phyloP scores from a whole-genome alignment of 106 monocot species.

The Apostasia ramifera region DNA sequence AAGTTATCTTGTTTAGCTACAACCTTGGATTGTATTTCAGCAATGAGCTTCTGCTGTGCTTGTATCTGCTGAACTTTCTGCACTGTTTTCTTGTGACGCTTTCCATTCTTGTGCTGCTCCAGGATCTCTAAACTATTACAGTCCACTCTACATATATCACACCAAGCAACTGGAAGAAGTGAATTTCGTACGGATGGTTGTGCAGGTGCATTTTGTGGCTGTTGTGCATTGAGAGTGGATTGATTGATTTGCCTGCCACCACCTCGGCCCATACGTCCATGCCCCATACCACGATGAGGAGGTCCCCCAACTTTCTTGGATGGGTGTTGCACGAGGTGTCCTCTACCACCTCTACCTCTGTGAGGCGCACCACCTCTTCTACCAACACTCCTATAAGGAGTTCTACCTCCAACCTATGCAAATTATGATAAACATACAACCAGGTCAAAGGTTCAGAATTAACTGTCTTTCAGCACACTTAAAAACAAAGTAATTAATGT shows the following conservation, averaged over 20 bases:
- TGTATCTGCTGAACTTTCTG: slow-evolving; percentile 43
- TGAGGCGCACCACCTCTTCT: slow-evolving; percentile 18
- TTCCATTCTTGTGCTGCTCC: slow-evolving; percentile 78
- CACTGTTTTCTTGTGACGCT: slow-evolving; percentile 57
- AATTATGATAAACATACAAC: no score
- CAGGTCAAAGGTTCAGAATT: no score
- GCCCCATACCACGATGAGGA: slow-evolving; percentile 12
- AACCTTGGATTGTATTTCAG: slow-evolving; percentile 24
- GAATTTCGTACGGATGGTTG: slow-evolving; percentile 3
- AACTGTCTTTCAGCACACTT: no score
- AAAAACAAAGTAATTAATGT: no score
- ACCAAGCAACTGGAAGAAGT: slow-evolving; percentile 41
- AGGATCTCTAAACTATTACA: slow-evolving; percentile 72
- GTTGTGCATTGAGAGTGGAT: not conserved
- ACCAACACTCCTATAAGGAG: slow-evolving; percentile 6
- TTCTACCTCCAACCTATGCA: not conserved
- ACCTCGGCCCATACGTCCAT: slow-evolving; percentile 19
- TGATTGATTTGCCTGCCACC: slow-evolving; percentile 17
- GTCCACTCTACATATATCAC: slow-evolving; percentile 72
- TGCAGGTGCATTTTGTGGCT: not conserved
- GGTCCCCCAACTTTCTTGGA: slow-evolving; percentile 10
- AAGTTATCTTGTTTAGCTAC: not conserved
- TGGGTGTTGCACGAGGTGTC: slow-evolving; percentile 15
- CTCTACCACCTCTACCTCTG: slow-evolving; percentile 29
- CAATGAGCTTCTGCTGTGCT: slow-evolving; percentile 37